A percentile compares a stretch with the other conserved stretches of the same genome.
These are phyloP conservation scores for Botryotinia narcissicola DNA, from an alignment of 2,329 filamentous ascomycete genomes.

Conservation along the genomic window DNA sequence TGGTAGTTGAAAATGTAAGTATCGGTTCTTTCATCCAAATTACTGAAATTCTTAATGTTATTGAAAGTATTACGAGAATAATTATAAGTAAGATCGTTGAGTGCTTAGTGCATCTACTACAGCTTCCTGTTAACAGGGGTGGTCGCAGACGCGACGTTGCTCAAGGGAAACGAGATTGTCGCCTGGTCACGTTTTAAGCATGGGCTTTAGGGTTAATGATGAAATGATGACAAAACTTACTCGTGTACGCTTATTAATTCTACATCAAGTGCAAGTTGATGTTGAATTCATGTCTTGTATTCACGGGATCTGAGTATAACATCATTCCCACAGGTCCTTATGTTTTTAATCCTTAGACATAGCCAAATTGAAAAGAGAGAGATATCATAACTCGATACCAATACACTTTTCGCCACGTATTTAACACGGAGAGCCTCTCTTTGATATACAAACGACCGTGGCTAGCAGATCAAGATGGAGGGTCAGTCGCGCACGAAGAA, in stretches of 20 bases:
- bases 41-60: not conserved
- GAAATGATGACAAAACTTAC: not conserved
- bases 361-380: not conserved
- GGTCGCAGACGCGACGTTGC: not conserved
- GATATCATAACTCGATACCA: not conserved
- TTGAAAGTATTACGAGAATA: not conserved
- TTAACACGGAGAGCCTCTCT: not conserved
- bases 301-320: not conserved
- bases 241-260: not conserved
- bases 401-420: not conserved
- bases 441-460: too few relatives aligned
- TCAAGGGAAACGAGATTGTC: not conserved
- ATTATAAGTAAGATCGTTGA: not conserved
- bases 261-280: not conserved
- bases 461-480: too few relatives aligned
- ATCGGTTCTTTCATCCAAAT: not conserved
- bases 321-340: not conserved
- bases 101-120: not conserved
- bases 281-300: not conserved
- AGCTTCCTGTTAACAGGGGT: not conserved
- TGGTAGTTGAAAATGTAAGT: not conserved
- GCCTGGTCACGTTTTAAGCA: not conserved
- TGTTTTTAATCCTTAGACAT: not conserved
- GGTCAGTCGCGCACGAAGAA: too few relatives aligned
- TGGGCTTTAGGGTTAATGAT: not conserved